Evolutionary conservation across 441 rosid genomes (phyloP).

Genomic region (Biscutella laevigata): DNA sequence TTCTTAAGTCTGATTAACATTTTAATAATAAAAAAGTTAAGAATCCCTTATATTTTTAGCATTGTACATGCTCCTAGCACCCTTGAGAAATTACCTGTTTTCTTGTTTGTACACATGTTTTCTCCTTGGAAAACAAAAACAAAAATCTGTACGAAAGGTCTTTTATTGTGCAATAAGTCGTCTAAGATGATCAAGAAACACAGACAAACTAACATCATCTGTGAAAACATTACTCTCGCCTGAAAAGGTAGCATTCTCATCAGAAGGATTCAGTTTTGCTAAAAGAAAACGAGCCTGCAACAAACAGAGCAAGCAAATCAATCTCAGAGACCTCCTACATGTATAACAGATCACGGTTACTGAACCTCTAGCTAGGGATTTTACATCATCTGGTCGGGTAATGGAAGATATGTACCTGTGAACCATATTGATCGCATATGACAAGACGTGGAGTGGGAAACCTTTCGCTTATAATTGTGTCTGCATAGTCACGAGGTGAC

Average conservation of each 20-base stretch:
- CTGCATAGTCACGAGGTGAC: slow-evolving; percentile 57
- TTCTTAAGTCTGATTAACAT: no score
- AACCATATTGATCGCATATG: slow-evolving; percentile 85
- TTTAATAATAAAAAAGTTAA: no score
- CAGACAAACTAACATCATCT: slow-evolving; percentile 80
- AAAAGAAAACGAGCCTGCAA: slow-evolving; percentile 85
- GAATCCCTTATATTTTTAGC: no score
- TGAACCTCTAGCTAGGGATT: not conserved
- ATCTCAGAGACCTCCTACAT: not conserved
- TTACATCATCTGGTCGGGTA: not conserved
- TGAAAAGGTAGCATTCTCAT: slow-evolving; percentile 29
- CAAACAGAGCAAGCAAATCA: not conserved
- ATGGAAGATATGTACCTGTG: slow-evolving; percentile 51
- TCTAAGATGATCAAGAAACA: slow-evolving; percentile 83
- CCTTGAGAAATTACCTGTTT: no score
- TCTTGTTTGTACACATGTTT: slow-evolving; percentile 4
- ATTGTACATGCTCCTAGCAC: no score
- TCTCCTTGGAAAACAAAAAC: not conserved
- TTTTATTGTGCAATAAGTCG: slow-evolving; percentile 59
- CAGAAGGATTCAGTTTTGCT: slow-evolving; percentile 82
- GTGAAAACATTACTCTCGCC: slow-evolving; percentile 66
- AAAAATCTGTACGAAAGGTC: not conserved
- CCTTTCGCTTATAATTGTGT: slow-evolving; percentile 56
- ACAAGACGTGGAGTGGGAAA: slow-evolving; percentile 88
- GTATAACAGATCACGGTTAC: no score